Conservation (phyloP, 257 asterid species). For the Petrea volubilis region DNA sequence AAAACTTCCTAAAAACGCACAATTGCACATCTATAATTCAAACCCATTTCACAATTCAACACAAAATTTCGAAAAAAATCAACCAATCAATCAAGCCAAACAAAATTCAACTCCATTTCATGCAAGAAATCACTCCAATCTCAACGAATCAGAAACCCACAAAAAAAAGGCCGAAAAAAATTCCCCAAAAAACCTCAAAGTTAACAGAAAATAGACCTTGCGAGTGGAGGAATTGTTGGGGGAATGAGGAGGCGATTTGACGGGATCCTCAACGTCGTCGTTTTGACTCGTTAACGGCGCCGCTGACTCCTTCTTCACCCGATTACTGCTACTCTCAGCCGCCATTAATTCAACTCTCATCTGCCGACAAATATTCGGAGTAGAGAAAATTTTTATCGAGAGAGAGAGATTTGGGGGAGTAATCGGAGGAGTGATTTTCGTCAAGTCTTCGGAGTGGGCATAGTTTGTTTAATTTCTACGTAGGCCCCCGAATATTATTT, state of each 20-base stretch:
- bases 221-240: slow-evolving; percentile 86
- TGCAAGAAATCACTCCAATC: slow-evolving; percentile 4
- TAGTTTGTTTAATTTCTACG: neutral
- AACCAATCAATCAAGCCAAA: slow-evolving; percentile 13
- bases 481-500: slow-evolving; percentile 14
- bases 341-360: slow-evolving; percentile 63
- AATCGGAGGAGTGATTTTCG: slow-evolving; percentile 17
- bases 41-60: neutral
- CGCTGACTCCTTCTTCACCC: slow-evolving; percentile 72
- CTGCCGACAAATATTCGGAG: slow-evolving; percentile 26
- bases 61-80: slow-evolving; percentile 5
- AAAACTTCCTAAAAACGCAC: slow-evolving; percentile 3
- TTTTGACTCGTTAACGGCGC: slow-evolving; percentile 37
- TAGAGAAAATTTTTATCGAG: neutral
- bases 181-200: neutral
- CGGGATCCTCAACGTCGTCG: slow-evolving; percentile 70
- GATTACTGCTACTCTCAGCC: slow-evolving; percentile 56
- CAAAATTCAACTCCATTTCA: neutral
- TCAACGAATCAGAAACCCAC: neutral
- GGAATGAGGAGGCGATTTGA: slow-evolving; percentile 75
- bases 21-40: neutral
- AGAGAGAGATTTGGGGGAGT: slow-evolving; percentile 32
- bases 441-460: slow-evolving; percentile 19
- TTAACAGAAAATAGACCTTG: slow-evolving; percentile 43
- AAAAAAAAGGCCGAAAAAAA: neutral